These are phyloP conservation scores for Byssothecium circinans DNA, from an alignment of 2,329 filamentous ascomycete species.

Conservation along the genomic window DNA sequence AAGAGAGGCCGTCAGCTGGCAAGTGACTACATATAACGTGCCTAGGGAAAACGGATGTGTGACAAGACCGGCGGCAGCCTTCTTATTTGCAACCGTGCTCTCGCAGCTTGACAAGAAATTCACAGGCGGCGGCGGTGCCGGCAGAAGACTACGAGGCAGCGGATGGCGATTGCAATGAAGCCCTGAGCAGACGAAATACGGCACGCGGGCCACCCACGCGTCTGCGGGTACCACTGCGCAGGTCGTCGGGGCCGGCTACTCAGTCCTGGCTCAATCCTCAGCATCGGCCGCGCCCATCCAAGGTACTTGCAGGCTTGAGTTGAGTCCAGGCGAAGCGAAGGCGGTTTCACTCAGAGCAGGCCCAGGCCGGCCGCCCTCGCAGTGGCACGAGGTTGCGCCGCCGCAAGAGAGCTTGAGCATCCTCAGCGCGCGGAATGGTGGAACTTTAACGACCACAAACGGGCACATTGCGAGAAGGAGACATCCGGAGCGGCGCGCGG, in stretches of 20 bases:
- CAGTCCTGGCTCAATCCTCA: background rate
- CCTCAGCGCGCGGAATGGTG: background rate
- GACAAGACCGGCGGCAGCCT: constrained; percentile 3
- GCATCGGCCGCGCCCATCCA: background rate
- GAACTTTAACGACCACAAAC: background rate
- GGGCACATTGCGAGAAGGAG: background rate
- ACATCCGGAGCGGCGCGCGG: background rate
- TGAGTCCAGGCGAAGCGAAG: background rate
- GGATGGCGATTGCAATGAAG: background rate
- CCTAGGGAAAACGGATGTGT: background rate
- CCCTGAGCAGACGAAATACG: background rate
- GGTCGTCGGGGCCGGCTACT: too few species aligned
- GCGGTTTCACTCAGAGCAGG: background rate
- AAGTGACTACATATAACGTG: constrained; percentile 1
- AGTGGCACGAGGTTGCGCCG: background rate
- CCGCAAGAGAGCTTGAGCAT: background rate
- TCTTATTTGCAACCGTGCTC: constrained; percentile 5
- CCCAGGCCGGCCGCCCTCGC: too few species aligned
- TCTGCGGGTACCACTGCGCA: too few species aligned
- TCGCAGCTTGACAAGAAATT: constrained; percentile 1
- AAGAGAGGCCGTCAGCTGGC: constrained; percentile 8
- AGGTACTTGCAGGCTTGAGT: background rate
- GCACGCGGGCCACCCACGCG: too few species aligned
- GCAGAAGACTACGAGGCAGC: background rate
- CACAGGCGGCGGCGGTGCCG: background rate